Percentiles rank a stretch among this genome's conserved stretches.
Evolutionary conservation across 1,284 basidiomycete genomes (phyloP).

Genomic region (Tilletia caries): DNA sequence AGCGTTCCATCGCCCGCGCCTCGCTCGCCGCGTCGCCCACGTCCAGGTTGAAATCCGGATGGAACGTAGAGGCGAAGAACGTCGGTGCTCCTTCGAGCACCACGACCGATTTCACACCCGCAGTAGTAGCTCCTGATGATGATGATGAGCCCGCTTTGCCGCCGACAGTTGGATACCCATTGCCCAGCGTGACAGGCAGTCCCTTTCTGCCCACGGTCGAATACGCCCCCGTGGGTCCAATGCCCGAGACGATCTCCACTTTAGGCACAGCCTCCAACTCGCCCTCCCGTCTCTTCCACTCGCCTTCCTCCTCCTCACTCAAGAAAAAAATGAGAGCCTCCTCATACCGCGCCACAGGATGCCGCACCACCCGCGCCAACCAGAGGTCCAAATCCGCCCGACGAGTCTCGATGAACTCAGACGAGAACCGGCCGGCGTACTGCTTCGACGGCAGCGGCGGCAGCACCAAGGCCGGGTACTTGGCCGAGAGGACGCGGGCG

Average conservation of each 20-base stretch:
- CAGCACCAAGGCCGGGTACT: constrained; percentile 70
- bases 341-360: constrained; percentile 72
- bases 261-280: constrained; percentile 14
- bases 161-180: background rate
- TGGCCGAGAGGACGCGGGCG: constrained; percentile 65
- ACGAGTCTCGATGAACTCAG: constrained; percentile 75
- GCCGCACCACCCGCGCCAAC: constrained; percentile 67
- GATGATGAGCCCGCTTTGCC: no score
- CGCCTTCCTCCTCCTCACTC: constrained; percentile 28
- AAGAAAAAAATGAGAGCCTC: constrained; percentile 79
- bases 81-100: constrained; percentile 15
- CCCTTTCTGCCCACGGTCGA: constrained; percentile 3
- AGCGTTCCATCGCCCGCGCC: constrained; percentile 29
- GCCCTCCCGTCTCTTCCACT: constrained; percentile 24
- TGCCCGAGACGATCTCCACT: constrained; percentile 1
- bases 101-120: background rate
- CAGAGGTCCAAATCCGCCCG: constrained; percentile 76
- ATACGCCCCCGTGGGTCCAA: background rate
- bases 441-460: constrained; percentile 79
- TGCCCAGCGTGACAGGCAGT: background rate
- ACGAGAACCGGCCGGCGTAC: constrained; percentile 72
- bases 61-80: constrained; percentile 75
- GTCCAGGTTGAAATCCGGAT: constrained; percentile 79
- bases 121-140: no score
- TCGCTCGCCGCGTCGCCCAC: constrained; percentile 28